Evolutionary conservation across 2,329 filamentous ascomycete genomes (phyloP).

Genomic region (Sporothrix variecibatus): DNA sequence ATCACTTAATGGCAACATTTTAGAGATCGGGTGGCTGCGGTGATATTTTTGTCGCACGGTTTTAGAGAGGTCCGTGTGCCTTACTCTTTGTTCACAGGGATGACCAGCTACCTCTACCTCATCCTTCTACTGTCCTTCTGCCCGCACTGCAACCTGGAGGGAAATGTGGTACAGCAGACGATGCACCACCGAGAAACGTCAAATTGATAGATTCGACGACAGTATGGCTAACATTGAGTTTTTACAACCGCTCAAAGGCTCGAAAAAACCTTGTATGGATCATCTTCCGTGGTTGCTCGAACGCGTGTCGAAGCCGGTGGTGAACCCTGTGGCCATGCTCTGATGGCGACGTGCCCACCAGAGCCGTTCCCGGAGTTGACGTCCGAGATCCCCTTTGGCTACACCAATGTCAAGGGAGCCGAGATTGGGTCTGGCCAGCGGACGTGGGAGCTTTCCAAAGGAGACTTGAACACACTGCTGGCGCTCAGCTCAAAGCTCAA

Average conservation of each 20-base stretch:
- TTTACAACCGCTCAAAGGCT: slow-evolving; percentile 56
- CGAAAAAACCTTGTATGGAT: slow-evolving; percentile 88
- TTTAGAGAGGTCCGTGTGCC: not conserved
- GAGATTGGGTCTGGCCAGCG: slow-evolving; percentile 58
- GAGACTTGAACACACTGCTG: slow-evolving; percentile 77
- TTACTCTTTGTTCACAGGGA: not conserved
- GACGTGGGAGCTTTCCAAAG: slow-evolving; percentile 73
- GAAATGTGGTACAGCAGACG: not conserved
- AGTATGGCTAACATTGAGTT: slow-evolving; percentile 19
- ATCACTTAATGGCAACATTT: not conserved
- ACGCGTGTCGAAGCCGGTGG: slow-evolving; percentile 58
- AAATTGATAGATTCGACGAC: not conserved
- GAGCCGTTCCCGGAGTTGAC: slow-evolving; percentile 56
- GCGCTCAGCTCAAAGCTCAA: slow-evolving; percentile 82
- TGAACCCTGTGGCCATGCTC: slow-evolving; percentile 79
- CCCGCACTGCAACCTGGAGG: not conserved
- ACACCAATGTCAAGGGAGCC: slow-evolving; percentile 40
- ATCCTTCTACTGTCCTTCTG: not conserved
- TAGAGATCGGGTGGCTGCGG: not conserved
- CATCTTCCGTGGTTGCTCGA: slow-evolving; percentile 80
- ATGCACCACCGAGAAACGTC: not conserved
- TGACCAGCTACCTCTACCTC: not conserved
- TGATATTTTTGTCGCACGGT: not conserved
- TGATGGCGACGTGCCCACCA: slow-evolving; percentile 91
- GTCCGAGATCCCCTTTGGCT: slow-evolving; percentile 56